Percentiles rank a stretch among this genome's conserved stretches.
These are phyloP conservation scores for Globisporangium cylindrosporum DNA, from an alignment of 352 stramenopile genomes.

Conservation along the genomic window DNA sequence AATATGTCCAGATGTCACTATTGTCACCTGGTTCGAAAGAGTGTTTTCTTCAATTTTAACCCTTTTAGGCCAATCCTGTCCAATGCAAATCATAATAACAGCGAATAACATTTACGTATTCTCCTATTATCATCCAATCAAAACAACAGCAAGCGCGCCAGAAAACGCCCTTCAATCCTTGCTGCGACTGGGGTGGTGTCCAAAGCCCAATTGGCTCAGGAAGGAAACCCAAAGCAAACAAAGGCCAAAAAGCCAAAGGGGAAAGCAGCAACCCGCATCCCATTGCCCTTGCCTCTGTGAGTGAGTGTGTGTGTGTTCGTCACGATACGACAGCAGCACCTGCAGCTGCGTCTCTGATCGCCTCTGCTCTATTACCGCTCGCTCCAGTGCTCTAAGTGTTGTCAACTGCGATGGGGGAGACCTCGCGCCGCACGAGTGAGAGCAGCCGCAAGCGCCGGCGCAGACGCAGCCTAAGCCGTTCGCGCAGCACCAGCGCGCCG, in stretches of 20 bases:
- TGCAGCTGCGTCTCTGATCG: background rate
- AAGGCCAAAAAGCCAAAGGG: background rate
- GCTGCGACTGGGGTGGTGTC: constrained; percentile 2
- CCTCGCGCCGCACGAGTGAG: constrained; percentile 13
- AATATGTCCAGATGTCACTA: background rate
- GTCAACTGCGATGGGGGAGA: constrained; percentile 20
- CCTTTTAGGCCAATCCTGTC: background rate
- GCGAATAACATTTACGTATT: background rate
- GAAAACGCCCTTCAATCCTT: constrained; percentile 14
- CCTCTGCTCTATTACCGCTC: background rate
- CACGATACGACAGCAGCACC: background rate
- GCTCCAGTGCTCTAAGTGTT: background rate
- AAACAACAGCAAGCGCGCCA: background rate
- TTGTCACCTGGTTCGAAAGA: background rate
- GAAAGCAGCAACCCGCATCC: background rate
- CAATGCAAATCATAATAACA: background rate
- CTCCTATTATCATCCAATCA: background rate
- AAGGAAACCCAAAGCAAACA: constrained; percentile 1
- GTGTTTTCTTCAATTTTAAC: background rate
- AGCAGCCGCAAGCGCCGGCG: constrained; percentile 34
- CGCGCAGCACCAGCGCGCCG: constrained; percentile 16
- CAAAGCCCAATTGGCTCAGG: constrained; percentile 16
- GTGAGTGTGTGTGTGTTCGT: background rate
- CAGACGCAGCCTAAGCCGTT: constrained; percentile 18
- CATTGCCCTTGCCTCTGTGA: background rate